Base-by-base conservation (phyloP, 2,329 filamentous ascomycete species). In the Xylariaceae sp. region DNA sequence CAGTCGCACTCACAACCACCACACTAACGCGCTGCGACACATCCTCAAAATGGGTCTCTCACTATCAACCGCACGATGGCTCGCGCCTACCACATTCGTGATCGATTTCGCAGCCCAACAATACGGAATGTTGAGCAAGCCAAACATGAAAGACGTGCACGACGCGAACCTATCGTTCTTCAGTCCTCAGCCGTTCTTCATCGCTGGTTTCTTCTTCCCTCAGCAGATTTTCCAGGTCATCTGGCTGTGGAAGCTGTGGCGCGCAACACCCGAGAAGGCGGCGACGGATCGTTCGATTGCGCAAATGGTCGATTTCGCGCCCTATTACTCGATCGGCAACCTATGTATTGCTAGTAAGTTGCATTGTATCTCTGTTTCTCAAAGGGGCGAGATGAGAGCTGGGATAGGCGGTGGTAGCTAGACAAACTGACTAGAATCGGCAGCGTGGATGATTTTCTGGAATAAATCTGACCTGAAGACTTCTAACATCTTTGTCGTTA, bases 391-490 rank as follows among this genome's bases (percentile, higher is more conserved):
- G n/a, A n/a, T n/a, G n/a, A n/a, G n/a, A n/a, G 16, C 6, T 11
- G n/a, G 31, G 16, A 18, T 17, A 31, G 18, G 3, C n/a, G n/a
- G n/a, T n/a, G n/a, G n/a, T n/a, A n/a, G n/a, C n/a, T n/a, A n/a
- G n/a, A n/a, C n/a, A 41, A 28, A 13, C n/a, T 48, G 14, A 43
- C 40, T n/a, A n/a, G n/a, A 7, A 48, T 28, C 33, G 2, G 33
- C 47, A 75, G 73, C 75, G 3, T 82, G 80, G 80, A 82, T 84
- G 80, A 74, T 84, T 59, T 83, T 82, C 69, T 84, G 81, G 81
- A 83, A 84, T 59, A 59, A 71, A 1, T 72, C 74, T 3, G 62
- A 74, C 18, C 71, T 84, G 5, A 73, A 75, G 49, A 73, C 73
- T 0, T 70, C 77, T 22, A 81, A 84, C 59, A 57, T 80, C 31